phyloP scores from a whole-genome alignment of 441 rosid genomes.

The Erysimum cheiri region DNA sequence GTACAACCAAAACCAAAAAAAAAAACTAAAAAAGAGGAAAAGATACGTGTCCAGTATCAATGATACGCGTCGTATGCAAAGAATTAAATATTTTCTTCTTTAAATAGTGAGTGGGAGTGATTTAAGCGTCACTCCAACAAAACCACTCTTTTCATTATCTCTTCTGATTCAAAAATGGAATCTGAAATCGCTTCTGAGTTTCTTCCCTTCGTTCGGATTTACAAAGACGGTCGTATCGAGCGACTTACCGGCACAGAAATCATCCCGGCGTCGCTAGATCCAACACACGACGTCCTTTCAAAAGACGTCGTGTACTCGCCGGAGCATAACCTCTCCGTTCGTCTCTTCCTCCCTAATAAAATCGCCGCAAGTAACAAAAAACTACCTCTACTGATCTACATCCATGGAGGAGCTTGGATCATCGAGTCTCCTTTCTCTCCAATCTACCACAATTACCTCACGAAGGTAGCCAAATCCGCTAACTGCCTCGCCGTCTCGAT shows the following conservation, averaged over 20 bases:
- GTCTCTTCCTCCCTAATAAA: constrained; percentile 56
- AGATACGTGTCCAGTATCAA: neutral
- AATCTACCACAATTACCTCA: constrained; percentile 45
- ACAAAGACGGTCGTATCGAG: constrained; percentile 55
- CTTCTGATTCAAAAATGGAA: neutral
- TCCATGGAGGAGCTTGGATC: constrained; percentile 73
- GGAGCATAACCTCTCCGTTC: constrained; percentile 45
- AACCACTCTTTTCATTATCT: no score
- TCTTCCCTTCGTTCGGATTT: constrained; percentile 45
- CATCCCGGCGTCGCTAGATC: constrained; percentile 54
- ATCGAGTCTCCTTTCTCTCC: constrained; percentile 53
- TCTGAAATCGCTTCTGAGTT: constrained; percentile 47
- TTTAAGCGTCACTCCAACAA: no score
- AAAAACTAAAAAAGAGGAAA: neutral
- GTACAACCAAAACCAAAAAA: no score
- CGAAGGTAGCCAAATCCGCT: constrained; percentile 47
- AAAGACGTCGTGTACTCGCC: constrained; percentile 56
- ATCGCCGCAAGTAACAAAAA: neutral
- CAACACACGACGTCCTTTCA: constrained; percentile 51
- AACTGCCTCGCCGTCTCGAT: constrained; percentile 55
- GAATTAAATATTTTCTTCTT: neutral
- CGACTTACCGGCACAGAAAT: constrained; percentile 47
- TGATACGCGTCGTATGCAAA: constrained; percentile 15
- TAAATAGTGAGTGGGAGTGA: no score
- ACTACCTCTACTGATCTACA: constrained; percentile 58